Evolutionary conservation across 192 early-diverging fungal species (phyloP), one percentile per base, ranked within the genome.

Genomic region (Thamnidium elegans): DNA sequence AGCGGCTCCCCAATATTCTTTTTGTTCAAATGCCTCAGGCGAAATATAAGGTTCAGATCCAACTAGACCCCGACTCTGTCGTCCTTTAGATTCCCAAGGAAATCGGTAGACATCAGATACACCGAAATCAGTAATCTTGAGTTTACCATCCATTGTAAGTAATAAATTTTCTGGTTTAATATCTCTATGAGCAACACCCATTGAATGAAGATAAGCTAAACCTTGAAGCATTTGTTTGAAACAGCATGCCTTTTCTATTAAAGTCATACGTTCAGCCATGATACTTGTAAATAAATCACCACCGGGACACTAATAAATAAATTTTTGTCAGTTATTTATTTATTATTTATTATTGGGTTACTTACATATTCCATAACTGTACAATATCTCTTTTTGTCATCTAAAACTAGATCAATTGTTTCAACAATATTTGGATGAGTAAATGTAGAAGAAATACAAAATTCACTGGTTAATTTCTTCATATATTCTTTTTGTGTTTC

Each of bases 61-160:
- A 72, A 91, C 91, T 39, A 96, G 73, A 9, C 97, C 97, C 54
- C 85, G 85, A 59, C 91, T 92, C 58, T 91, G 86, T 65, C 90
- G 90, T 54, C 86, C 58, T 44, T 75, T 66, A 21, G 77, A 81
- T 71, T 94, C 89, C 90, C 92, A 95, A 31, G 89, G 86, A 19
- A 88, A 86, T 58, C 89, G 82, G 81, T 97, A 99, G 10, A 99
- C 97, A 67, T 94, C 93, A 6, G 90, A 90, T 15, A 97, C 94
- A 48, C 97, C 97, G 87, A 99, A 99, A 81, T 99, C 97, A 11
- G 95, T 95, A 74, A 99, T 94, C 78, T 99, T 99, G 63, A 99
- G 66, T 36, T 83, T 86, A 67, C 89, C 87, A 43, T 84, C 74
- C 2, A 73, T 79, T 66, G 94, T 91, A 58, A 99, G 77, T 34